Evolutionary conservation across 208 protist species (phyloP).

Genomic region (Trypanosoma platydactyli): DNA sequence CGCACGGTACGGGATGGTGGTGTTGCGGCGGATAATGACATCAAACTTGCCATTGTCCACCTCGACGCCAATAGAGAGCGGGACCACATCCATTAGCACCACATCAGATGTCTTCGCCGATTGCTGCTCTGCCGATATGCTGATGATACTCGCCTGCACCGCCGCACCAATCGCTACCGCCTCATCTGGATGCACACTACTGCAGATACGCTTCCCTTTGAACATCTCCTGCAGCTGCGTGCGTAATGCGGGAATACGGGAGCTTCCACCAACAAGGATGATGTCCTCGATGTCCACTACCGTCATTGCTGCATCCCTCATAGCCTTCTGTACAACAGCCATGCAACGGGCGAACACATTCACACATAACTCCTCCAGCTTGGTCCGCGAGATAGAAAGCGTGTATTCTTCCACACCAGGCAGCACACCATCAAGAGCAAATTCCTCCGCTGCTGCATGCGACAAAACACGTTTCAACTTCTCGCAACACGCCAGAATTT

Average conservation of each 20-base stretch:
- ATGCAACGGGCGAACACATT: conserved; percentile 82
- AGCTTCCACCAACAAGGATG: conserved; percentile 95
- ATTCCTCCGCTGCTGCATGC: conserved; percentile 73
- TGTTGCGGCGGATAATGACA: conserved; percentile 85
- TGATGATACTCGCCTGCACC: conserved; percentile 97
- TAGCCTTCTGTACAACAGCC: conserved; percentile 74
- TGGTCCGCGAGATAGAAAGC: conserved; percentile 93
- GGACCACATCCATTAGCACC: conserved; percentile 95
- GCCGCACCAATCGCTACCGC: conserved; percentile 99
- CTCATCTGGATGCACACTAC: conserved; percentile 95
- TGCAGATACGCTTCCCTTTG: conserved; percentile 91
- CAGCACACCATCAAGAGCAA: conserved; percentile 96
- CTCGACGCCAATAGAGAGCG: conserved; percentile 97
- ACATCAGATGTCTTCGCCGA: conserved; percentile 89
- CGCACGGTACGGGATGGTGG: conserved; percentile 81
- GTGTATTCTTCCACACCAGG: conserved; percentile 96
- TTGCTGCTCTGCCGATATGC: conserved; percentile 66
- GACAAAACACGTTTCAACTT: conserved; percentile 97
- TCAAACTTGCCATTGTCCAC: conserved; percentile 95
- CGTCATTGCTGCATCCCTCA: conserved; percentile 89
- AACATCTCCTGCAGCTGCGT: conserved; percentile 70
- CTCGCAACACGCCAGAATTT: conserved; percentile 74
- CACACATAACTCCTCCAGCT: conserved; percentile 96
- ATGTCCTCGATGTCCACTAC: conserved; percentile 87
- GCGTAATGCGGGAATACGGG: conserved; percentile 98